Conservation (phyloP, 164 flowering plant genomes). For the Litsea cubeba region DNA sequence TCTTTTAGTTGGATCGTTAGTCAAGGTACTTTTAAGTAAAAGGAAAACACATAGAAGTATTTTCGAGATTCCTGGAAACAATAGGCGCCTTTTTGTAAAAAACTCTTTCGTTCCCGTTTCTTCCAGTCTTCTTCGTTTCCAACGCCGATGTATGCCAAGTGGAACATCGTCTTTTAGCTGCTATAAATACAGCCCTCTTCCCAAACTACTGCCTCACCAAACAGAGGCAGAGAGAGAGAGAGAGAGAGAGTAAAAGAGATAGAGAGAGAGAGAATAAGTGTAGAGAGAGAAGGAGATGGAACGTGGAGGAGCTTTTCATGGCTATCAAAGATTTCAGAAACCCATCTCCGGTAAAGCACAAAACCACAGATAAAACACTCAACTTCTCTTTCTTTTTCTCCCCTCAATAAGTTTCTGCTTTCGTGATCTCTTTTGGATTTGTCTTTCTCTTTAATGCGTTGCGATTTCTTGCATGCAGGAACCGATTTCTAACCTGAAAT, state of each 20-base stretch:
- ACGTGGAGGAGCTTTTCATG: conserved; percentile 58
- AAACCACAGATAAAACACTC: background rate
- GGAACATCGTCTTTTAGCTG: conserved; percentile 3
- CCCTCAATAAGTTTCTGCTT: background rate
- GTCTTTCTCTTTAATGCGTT: background rate
- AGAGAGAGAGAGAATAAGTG: conserved; percentile 18
- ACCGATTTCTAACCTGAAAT: background rate
- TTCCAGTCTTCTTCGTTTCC: conserved; percentile 18
- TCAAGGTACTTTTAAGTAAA: no score
- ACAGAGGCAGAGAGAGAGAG: conserved; percentile 10
- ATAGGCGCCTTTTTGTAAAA: no score
- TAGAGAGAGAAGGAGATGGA: conserved; percentile 24
- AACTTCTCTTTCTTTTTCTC: background rate
- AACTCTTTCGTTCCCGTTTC: no score
- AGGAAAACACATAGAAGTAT: no score
- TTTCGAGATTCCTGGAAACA: no score
- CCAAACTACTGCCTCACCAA: conserved; percentile 4
- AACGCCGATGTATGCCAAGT: conserved; percentile 27
- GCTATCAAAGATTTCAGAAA: conserved; percentile 37
- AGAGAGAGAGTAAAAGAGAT: conserved; percentile 33
- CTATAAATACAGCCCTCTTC: conserved; percentile 20
- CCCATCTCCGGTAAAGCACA: conserved; percentile 31
- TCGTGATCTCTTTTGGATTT: background rate
- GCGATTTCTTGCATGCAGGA: conserved; percentile 1
- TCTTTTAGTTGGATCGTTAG: no score